Evolutionary conservation across 768 basidiomycete species (phyloP), one percentile per base, ranked within the genome.

Genomic region (Amyloporia xantha): DNA sequence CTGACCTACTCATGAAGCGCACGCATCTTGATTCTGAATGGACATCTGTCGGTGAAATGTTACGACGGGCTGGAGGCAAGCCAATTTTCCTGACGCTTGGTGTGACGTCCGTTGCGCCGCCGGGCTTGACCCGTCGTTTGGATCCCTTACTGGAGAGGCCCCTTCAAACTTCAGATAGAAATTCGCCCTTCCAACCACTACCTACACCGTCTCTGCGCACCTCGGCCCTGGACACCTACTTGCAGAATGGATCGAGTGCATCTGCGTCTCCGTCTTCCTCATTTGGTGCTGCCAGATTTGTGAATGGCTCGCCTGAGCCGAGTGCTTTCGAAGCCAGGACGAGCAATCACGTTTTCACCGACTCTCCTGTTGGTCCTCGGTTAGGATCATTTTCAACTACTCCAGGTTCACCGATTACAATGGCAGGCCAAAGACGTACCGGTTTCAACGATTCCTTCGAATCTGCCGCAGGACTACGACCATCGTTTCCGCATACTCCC

Each of bases 1-100:
- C 82, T 23, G 84, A 90, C 53, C 75, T 97, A 21, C 80, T 88
- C 27, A 84, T 94, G 80, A 90, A 86, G 62, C 81, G 92, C 40
- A 79, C 77, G n/a, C 73, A 78, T 53, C 54, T 86, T 44, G 88
- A 91, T 61, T 58, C 60, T 11, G 76, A 82, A 11, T 91, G 84
- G 84, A 76, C 70, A 44, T 69, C 82, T 41, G 79, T 90, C 6
- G 77, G 74, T 46, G 77, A 77, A 41, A 69, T 87, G 45, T 69
- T 74, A 53, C 71, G 71, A 49, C 74, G 74, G 36, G 71, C 79
- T 60, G 71, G 72, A 57, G 67, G 70, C 36, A 75, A 72, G 39
- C 84, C 78, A 55, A 70, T 88, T 19, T 91, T 90, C 64, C 69
- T 88, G 36, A 74, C 77, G 7, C 75, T 74, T 42, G 67, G 71